A percentile compares a stretch with the other conserved stretches of the same genome.
These are phyloP conservation scores for Quercus cerris DNA, from an alignment of 306 rosid species.

Conservation along the genomic window DNA sequence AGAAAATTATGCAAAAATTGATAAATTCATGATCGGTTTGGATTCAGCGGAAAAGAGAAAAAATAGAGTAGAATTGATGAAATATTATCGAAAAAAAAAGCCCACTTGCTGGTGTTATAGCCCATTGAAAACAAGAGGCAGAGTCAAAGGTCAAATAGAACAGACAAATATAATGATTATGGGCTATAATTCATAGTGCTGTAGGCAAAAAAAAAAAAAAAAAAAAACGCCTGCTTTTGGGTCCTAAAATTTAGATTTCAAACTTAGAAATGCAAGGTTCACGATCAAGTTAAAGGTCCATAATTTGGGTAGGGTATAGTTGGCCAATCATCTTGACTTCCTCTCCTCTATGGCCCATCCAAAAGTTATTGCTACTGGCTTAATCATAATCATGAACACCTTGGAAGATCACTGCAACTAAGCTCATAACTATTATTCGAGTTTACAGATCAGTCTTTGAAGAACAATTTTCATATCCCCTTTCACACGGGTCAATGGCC, in stretches of 20 bases:
- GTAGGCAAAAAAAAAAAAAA: too few species aligned
- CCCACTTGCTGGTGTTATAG: not conserved
- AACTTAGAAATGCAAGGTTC: not conserved
- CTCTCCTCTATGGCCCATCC: not conserved
- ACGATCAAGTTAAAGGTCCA: not conserved
- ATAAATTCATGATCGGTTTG: not conserved
- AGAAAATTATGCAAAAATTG: not conserved
- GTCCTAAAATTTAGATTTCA: not conserved
- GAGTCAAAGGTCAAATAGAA: not conserved
- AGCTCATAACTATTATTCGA: not conserved
- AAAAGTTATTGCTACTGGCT: constrained; percentile 17
- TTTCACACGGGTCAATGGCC: too few species aligned
- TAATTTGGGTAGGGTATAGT: not conserved
- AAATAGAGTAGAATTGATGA: too few species aligned
- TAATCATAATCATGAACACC: not conserved
- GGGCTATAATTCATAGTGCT: not conserved
- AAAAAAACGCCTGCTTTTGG: not conserved
- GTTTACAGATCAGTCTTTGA: not conserved
- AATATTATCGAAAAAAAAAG: not conserved
- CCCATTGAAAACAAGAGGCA: not conserved
- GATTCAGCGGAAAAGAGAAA: not conserved
- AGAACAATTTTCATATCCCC: too few species aligned
- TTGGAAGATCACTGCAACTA: not conserved
- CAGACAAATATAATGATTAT: not conserved
- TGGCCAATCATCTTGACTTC: not conserved